phyloP scores from a whole-genome alignment of 2,329 filamentous ascomycete species.

The Fusarium albosuccineum region DNA sequence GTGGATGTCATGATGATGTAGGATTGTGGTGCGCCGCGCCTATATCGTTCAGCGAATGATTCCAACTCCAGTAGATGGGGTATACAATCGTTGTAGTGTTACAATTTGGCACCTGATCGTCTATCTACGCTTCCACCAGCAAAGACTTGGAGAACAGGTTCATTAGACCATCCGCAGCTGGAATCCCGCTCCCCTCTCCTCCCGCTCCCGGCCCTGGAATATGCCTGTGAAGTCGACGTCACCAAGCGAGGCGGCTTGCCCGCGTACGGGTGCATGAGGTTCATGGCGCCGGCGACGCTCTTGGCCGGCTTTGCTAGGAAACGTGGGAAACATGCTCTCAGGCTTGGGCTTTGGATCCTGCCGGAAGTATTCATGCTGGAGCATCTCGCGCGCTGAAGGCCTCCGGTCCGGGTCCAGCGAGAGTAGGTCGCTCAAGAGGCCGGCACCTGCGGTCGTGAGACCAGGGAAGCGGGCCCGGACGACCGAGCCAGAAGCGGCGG shows the following conservation, averaged over 20 bases:
- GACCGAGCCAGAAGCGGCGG: constrained; percentile 60
- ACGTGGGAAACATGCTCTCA: constrained; percentile 94
- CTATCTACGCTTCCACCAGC: not conserved
- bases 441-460: constrained; percentile 79
- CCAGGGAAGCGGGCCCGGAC: constrained; percentile 85
- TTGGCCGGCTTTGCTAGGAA: constrained; percentile 93
- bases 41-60: not conserved
- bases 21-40: not conserved
- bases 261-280: constrained; percentile 86
- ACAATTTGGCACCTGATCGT: constrained; percentile 1
- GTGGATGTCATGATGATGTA: not conserved
- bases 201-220: constrained; percentile 74
- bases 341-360: constrained; percentile 93
- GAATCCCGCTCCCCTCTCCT: constrained; percentile 75
- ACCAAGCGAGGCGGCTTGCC: constrained; percentile 70
- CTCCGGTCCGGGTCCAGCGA: constrained; percentile 79
- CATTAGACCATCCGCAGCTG: constrained; percentile 70
- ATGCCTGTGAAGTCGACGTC: constrained; percentile 77
- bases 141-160: not conserved
- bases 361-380: constrained; percentile 85
- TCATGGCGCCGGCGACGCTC: constrained; percentile 80
- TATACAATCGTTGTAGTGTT: not conserved
- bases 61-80: constrained; percentile 6
- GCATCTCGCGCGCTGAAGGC: constrained; percentile 78
- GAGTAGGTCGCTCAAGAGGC: constrained; percentile 77